phyloP scores from a whole-genome alignment of 1,284 basidiomycete species.

The Boletus sp. region DNA sequence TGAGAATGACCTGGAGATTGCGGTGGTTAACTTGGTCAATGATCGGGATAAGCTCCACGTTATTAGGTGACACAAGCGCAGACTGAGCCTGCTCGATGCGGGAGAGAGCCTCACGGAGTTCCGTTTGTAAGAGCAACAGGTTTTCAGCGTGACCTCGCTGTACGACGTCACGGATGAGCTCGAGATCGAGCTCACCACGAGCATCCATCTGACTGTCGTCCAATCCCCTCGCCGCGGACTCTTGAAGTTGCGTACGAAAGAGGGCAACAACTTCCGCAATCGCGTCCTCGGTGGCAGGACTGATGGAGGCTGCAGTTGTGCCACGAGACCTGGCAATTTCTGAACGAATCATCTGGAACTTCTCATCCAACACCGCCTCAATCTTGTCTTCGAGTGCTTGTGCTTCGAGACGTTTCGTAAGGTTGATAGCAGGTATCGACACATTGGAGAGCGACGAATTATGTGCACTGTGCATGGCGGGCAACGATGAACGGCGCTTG shows the following conservation, averaged over 20 bases:
- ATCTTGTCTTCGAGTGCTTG: constrained; percentile 58
- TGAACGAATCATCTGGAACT: constrained; percentile 50
- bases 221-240: constrained; percentile 51
- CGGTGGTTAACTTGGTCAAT: constrained; percentile 56
- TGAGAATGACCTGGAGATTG: constrained; percentile 54
- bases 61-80: constrained; percentile 17
- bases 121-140: constrained; percentile 51
- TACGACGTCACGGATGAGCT: constrained; percentile 65
- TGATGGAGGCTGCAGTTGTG: constrained; percentile 31
- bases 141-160: constrained; percentile 64
- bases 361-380: constrained; percentile 60
- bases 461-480: constrained; percentile 45
- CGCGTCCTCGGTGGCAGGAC: constrained; percentile 50
- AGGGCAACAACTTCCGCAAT: constrained; percentile 63
- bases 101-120: constrained; percentile 47
- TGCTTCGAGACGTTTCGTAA: constrained; percentile 54
- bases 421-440: constrained; percentile 47
- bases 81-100: constrained; percentile 34
- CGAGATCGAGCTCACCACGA: constrained; percentile 71
- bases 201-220: constrained; percentile 69
- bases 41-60: constrained; percentile 35
- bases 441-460: constrained; percentile 40
- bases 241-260: constrained; percentile 63
- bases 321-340: constrained; percentile 35
- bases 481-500: constrained; percentile 58